A percentile compares a stretch with the other conserved stretches of the same genome.
These are phyloP conservation scores for Filobasidium floriforme DNA, from an alignment of 768 basidiomycete species.

Conservation along the genomic window DNA sequence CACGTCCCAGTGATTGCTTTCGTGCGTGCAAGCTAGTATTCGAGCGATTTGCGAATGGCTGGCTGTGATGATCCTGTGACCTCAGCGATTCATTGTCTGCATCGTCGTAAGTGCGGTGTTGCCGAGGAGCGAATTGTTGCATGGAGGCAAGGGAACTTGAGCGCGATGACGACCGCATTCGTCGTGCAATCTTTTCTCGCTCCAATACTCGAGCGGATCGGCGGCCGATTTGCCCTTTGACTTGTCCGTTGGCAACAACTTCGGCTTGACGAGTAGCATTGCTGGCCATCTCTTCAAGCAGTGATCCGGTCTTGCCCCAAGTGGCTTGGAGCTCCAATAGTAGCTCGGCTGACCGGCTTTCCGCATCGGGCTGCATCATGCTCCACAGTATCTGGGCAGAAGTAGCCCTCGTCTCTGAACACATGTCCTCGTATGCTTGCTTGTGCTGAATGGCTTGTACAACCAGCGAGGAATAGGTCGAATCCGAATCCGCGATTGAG, in stretches of 20 bases:
- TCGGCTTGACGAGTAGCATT: slow-evolving; percentile 11
- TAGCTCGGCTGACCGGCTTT: not conserved
- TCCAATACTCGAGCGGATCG: slow-evolving; percentile 6
- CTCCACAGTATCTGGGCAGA: not conserved
- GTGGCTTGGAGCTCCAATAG: not conserved
- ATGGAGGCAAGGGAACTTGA: slow-evolving; percentile 3
- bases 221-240: slow-evolving; percentile 9
- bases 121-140: not conserved
- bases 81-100: slow-evolving; percentile 4
- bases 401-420: not conserved
- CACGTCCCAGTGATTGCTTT: not conserved
- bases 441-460: slow-evolving; percentile 3
- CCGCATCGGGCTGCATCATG: not conserved
- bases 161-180: slow-evolving; percentile 2
- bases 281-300: slow-evolving; percentile 1
- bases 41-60: not conserved
- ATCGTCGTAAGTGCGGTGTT: not conserved
- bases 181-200: slow-evolving; percentile 2
- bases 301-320: not conserved
- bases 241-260: not conserved
- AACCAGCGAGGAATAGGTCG: slow-evolving; percentile 21
- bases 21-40: not conserved
- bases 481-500: slow-evolving; percentile 18
- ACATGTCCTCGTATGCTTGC: not conserved
- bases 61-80: not conserved